phyloP scores from a whole-genome alignment of 2,329 filamentous ascomycete genomes.

The Colletotrichum orbiculare region DNA sequence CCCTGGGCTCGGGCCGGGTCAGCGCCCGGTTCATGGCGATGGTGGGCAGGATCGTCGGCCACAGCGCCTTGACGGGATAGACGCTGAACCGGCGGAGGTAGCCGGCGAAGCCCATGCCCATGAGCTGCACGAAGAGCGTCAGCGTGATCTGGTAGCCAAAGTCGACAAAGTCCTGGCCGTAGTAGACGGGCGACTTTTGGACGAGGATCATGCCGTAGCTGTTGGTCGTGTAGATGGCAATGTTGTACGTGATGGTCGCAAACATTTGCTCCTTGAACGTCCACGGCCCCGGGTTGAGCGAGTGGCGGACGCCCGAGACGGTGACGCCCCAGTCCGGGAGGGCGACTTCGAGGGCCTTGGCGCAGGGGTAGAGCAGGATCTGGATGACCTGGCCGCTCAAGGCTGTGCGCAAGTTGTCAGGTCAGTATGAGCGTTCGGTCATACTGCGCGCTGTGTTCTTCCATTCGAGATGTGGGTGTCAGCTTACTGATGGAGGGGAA shows the following conservation, averaged over 20 bases:
- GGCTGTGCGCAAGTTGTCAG: constrained; percentile 37
- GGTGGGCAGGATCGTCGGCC: constrained; percentile 47
- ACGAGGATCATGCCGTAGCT: constrained; percentile 50
- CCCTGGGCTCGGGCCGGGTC: constrained; percentile 47
- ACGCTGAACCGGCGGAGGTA: constrained; percentile 50
- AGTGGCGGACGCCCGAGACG: constrained; percentile 46
- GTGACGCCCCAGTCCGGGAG: constrained; percentile 59
- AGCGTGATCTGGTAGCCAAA: constrained; percentile 53
- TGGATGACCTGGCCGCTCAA: constrained; percentile 53
- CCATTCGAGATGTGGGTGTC: background rate
- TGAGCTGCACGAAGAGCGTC: constrained; percentile 53
- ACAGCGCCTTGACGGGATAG: constrained; percentile 48
- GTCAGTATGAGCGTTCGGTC: too few relatives aligned
- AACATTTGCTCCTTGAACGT: constrained; percentile 57
- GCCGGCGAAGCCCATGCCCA: constrained; percentile 57
- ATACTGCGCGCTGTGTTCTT: background rate
- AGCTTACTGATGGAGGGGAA: constrained; percentile 51
- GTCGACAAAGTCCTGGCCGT: constrained; percentile 51
- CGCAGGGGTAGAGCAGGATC: constrained; percentile 59
- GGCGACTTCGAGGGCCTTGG: constrained; percentile 53
- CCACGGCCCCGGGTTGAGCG: constrained; percentile 55
- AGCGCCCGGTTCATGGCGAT: constrained; percentile 49
- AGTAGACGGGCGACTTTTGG: constrained; percentile 50
- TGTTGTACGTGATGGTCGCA: constrained; percentile 52
- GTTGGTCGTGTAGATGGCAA: constrained; percentile 49